phyloP scores from a whole-genome alignment of 2,329 filamentous ascomycete genomes.

The Colletotrichum agaves region DNA sequence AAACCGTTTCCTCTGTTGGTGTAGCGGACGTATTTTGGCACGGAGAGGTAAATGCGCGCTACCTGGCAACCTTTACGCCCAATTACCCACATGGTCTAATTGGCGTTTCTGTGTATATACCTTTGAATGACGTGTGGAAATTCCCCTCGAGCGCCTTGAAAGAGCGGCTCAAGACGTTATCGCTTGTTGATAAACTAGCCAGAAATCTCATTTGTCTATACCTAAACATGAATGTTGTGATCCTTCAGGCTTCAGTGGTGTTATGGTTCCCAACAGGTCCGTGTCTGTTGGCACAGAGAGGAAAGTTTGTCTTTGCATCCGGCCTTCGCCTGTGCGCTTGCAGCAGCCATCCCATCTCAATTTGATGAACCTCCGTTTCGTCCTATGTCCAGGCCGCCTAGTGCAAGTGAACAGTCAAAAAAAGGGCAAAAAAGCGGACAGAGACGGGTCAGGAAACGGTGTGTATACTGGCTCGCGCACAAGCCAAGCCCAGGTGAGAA shows the following conservation, averaged over 20 bases:
- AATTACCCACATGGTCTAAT: conserved; percentile 8
- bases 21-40: conserved; percentile 6
- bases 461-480: conserved; percentile 8
- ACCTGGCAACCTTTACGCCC: not conserved
- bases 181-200: conserved; percentile 17
- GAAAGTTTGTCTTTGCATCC: not conserved
- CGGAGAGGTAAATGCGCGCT: conserved; percentile 5
- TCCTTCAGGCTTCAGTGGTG: not conserved
- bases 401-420: not conserved
- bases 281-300: not conserved
- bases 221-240: not conserved
- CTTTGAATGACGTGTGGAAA: conserved; percentile 36
- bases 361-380: not conserved
- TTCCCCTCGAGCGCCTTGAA: conserved; percentile 9
- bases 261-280: not conserved
- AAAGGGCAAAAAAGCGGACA: not conserved
- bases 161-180: conserved; percentile 5
- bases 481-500: not conserved
- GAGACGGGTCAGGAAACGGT: conserved; percentile 9
- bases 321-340: conserved; percentile 11
- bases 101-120: conserved; percentile 37
- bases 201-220: not conserved
- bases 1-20: not conserved
- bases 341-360: conserved; percentile 16
- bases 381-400: not conserved